Conservation (phyloP, 1,284 basidiomycete species). For the Fomitopsis betulina region DNA sequence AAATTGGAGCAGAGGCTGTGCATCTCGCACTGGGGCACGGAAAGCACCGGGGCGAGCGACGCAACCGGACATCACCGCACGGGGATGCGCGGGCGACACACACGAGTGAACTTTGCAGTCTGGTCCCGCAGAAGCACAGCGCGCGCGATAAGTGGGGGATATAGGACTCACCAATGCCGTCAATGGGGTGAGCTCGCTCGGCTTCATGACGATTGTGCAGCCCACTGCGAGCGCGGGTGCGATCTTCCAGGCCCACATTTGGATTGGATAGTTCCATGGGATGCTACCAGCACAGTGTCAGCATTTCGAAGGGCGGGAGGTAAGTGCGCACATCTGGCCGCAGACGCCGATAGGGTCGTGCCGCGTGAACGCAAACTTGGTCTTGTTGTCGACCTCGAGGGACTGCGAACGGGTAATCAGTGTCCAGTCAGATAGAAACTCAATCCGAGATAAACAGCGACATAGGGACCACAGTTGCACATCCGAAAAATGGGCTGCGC, state of each 20-base stretch:
- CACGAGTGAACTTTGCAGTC: too few relatives aligned
- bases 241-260: conserved; percentile 92
- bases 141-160: neutral
- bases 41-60: neutral
- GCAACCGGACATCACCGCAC: neutral
- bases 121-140: too few relatives aligned
- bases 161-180: conserved; percentile 66
- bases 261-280: conserved; percentile 91
- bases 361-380: conserved; percentile 81
- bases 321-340: conserved; percentile 69
- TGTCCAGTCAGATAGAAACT: too few relatives aligned
- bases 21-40: too few relatives aligned
- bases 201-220: conserved; percentile 89
- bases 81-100: too few relatives aligned
- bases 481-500: too few relatives aligned
- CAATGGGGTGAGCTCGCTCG: conserved; percentile 88
- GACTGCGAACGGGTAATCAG: conserved; percentile 36
- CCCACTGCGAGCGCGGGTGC: conserved; percentile 87
- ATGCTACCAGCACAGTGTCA: conserved; percentile 44
- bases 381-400: conserved; percentile 77
- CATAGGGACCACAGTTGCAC: too few relatives aligned
- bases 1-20: too few relatives aligned
- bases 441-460: too few relatives aligned
- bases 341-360: conserved; percentile 95
- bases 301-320: neutral